Base-by-base conservation (phyloP, 2,329 filamentous ascomycete genomes). In the Clonostachys sp. region DNA sequence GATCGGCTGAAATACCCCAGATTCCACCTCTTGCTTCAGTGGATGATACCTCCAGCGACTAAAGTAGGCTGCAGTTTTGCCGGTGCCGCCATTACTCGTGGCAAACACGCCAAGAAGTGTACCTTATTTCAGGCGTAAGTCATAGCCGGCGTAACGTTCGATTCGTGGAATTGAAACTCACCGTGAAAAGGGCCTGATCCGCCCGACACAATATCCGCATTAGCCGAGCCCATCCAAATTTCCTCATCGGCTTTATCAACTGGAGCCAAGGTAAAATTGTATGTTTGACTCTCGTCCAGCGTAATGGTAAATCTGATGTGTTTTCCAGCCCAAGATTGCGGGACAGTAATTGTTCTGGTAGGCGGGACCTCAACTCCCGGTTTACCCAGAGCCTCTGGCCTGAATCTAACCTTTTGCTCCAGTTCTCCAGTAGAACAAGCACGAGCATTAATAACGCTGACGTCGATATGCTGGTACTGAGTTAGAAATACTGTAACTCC, bases 401-500 rank as follows among this genome's bases (percentile, higher is more conserved):
- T 60, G 58, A 75, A 75, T 38, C 72, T 64, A 33, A 77, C 61
- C 41, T 76, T 67, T 3, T 65, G 65, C 4, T 63, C 58, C 48
- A 66, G 62, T n/a, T 33, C 35, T 18, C 13, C 14, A 59, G 14
- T 55, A 55, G 2, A 63, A 64, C 3, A 70, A 56, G 52, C 66
- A 54, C 24, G 24, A 10, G 24, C 10, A 30, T 30, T 30, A 14
- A 67, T 63, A 9, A 74, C 51, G 0, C 70, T 67, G 9, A 81
- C 55, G 40, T 78, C 72, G 8, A 76, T 60, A 45, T 81, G 77
- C 49, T 80, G 72, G 51, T 73, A 70, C 56, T 80, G 71, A 1
- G 72, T 78, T 34, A 81, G 61, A 55, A 81, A 81, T 0, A 72
- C 64, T 0, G 72, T 73, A 5, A 81, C 62, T 1, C 78, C 78